Percentiles rank a stretch among this genome's conserved stretches.
phyloP scores from a whole-genome alignment of 495 filamentous ascomycete species.

The Xylaria venustula region DNA sequence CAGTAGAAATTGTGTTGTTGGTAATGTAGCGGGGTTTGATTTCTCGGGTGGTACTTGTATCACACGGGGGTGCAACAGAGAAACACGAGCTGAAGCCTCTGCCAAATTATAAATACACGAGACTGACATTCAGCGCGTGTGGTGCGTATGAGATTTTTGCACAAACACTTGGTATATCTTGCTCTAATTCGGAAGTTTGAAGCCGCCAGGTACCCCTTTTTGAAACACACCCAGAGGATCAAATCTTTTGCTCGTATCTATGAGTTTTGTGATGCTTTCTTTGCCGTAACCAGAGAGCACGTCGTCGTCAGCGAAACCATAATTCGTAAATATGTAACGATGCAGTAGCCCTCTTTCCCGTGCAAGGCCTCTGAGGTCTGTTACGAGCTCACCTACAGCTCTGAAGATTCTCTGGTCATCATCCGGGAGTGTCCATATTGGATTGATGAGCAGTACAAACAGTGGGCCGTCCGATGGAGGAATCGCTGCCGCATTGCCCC shows the following conservation, averaged over 20 bases:
- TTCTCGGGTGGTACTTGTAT: too few species aligned
- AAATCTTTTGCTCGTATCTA: constrained; percentile 40
- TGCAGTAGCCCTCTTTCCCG: constrained; percentile 23
- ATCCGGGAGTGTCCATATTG: constrained; percentile 1
- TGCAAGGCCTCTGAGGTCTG: background rate
- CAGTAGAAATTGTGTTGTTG: too few species aligned
- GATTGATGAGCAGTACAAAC: constrained; percentile 21
- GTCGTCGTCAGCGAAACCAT: constrained; percentile 41
- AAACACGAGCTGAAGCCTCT: too few species aligned
- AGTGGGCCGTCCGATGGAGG: constrained; percentile 18
- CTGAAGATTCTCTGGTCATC: constrained; percentile 17
- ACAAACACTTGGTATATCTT: too few species aligned
- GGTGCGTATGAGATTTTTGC: too few species aligned
- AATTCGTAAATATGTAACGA: constrained; percentile 36
- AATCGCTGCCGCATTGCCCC: constrained; percentile 31
- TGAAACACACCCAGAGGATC: constrained; percentile 50
- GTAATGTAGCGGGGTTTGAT: too few species aligned
- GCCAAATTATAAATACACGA: too few species aligned
- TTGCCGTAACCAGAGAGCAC: constrained; percentile 48
- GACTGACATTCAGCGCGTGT: too few species aligned
- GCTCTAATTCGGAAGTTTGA: constrained; percentile 26
- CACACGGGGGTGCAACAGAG: too few species aligned
- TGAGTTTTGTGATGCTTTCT: constrained; percentile 39
- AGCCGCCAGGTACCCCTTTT: constrained; percentile 31
- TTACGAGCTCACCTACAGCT: constrained; percentile 3